Evolutionary conservation across 2,329 filamentous ascomycete species (phyloP), one percentile per base, ranked within the genome.

Genomic region (Aspergillus ibericus): DNA sequence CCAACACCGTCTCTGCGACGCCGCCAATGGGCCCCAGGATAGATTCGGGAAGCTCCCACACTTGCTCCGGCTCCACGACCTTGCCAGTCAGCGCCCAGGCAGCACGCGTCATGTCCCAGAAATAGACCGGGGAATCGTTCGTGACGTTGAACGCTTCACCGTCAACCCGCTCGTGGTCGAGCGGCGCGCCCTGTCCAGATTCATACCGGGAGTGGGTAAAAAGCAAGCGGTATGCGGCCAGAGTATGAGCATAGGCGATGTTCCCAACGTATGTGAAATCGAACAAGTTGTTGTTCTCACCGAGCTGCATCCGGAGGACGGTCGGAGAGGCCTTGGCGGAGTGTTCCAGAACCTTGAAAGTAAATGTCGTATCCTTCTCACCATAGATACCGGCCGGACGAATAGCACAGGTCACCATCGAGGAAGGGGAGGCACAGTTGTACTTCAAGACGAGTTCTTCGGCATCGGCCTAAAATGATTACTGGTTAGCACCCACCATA

Each of bases 331-430:
- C 75, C 42, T 85, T 82, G 59, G 82, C 81, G 72, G 89, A 89
- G 67, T 90, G 86, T 62, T 87, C 84, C 69, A 96, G 81, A 62
- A 97, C 84, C 66, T 88, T 86, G 63, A 88, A 85, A 34, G 93
- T 85, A 13, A 88, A 77, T 71, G 92, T 89, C 54, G 86, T 85
- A 78, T 99, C 95, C 68, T 91, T 91, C 71, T 95, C 91, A 68
- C 93, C 93, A 70, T 96, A 91, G 74, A 98, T 96, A 65, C 91
- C 91, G 12, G 92, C 89, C 6, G 93, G 91, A 15, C 95, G 90
- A 63, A 98, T 84, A 29, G 92, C 83, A 69, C 85, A 85, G n/a
- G 92, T 96, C 9, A 91, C 81, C 75, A 96, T 86, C 44, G 79
- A 78, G 53, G 81, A 78, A 56, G 70, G 82, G 66, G 68, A 81